Percentiles rank a stretch among this genome's conserved stretches.
These are phyloP conservation scores for Starmera amethionina DNA, from an alignment of 805 yeast genomes.

Conservation along the genomic window DNA sequence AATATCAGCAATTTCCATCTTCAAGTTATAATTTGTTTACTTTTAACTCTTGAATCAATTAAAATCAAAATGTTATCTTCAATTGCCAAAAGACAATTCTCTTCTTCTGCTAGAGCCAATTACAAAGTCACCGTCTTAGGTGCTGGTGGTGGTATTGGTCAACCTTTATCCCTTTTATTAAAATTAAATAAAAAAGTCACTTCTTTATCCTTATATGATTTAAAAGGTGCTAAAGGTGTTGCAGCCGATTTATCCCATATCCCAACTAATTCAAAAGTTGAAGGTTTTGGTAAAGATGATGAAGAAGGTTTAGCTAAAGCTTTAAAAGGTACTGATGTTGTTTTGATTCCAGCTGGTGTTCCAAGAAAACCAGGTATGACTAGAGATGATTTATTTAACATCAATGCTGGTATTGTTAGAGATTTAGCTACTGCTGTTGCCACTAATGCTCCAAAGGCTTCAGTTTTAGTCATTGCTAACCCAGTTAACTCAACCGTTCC, in stretches of 20 bases:
- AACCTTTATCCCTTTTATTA: slow-evolving; percentile 72
- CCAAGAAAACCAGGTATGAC: slow-evolving; percentile 99
- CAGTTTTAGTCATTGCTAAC: slow-evolving; percentile 76
- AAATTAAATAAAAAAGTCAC: slow-evolving; percentile 86
- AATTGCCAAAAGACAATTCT: slow-evolving; percentile 53
- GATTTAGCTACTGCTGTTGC: slow-evolving; percentile 85
- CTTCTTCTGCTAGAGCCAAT: slow-evolving; percentile 54
- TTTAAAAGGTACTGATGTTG: slow-evolving; percentile 61
- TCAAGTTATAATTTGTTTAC: no score
- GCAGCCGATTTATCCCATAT: slow-evolving; percentile 94
- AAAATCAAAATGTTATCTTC: slow-evolving; percentile 38
- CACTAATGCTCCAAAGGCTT: slow-evolving; percentile 75
- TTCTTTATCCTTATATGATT: slow-evolving; percentile 76
- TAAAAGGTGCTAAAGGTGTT: slow-evolving; percentile 91
- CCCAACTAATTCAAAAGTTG: slow-evolving; percentile 84
- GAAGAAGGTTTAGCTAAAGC: slow-evolving; percentile 61
- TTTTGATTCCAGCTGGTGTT: slow-evolving; percentile 94
- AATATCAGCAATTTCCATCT: no score
- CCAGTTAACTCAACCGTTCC: slow-evolving; percentile 98
- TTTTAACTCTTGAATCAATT: no score
- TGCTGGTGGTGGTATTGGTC: slow-evolving; percentile 90
- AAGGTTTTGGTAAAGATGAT: slow-evolving; percentile 79
- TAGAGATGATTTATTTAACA: slow-evolving; percentile 92
- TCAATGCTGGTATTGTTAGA: slow-evolving; percentile 91
- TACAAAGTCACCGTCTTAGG: slow-evolving; percentile 75